Base-by-base conservation (phyloP, 257 asterid species). In the Nyctanthes arbortristis region DNA sequence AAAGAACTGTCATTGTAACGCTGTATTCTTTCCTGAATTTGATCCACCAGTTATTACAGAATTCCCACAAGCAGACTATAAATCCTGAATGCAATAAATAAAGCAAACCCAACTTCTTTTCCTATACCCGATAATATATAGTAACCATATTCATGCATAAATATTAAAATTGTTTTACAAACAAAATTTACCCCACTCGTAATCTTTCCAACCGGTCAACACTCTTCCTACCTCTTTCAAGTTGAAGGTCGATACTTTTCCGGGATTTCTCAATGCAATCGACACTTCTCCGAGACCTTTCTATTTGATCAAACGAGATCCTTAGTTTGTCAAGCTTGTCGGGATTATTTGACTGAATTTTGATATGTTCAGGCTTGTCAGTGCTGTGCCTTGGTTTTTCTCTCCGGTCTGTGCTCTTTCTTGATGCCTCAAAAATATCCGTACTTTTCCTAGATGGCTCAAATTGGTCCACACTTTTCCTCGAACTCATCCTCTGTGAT, bases 331-430 rank as follows among this genome's bases (percentile, higher is more conserved):
- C 88, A 4, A 83, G 77, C 75, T 80, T 88, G 67, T 89, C 96
- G 0, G 34, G 78, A 52, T 78, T 85, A 29, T 79, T 86, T 1
- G 86, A 64, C 78, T 79, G 87, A 66, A 71, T 83, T 74, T 80
- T 86, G n/a, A 80, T 66, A 56, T 86, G 84, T 61, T 86, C 97
- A 1, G 85, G 84, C 84, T 85, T 86, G 84, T 87, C 96, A 18
- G 77, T 77, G 74, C 97, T 92, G 63, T 60, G 91, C 75, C 95
- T 81, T 0, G 96, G 96, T 63, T 89, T 87, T 61, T 91, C 97
- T 60, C 97, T 89, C 72, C 96, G 60, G 72, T 89, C 97, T 0
- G 87, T 85, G 88, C 97, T 92, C 84, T 89, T 87, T 70, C 97
- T 75, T 33, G 93, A 87, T 40, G 80, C 77, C 71, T 89, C 96